A percentile compares a stretch with the other conserved stretches of the same genome.
phyloP scores from a whole-genome alignment of 108 stramenopile species.

The Chaetoceros tenuissimus region DNA sequence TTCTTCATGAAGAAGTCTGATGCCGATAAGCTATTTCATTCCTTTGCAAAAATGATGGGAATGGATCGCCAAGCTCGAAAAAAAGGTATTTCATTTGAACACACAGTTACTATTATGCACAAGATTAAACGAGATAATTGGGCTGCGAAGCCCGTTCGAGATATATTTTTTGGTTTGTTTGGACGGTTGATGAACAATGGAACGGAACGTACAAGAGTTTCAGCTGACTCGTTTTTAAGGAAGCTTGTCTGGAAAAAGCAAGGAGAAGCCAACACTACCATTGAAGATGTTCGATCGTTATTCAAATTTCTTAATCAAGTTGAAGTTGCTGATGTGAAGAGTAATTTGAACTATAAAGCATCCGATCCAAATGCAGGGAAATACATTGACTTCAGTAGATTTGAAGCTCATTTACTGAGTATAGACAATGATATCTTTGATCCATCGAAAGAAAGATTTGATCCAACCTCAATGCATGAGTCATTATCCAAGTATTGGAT shows the following conservation, averaged over 20 bases:
- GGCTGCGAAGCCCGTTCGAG: slow-evolving; percentile 63
- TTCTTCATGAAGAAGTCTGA: slow-evolving; percentile 32
- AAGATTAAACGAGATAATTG: slow-evolving; percentile 78
- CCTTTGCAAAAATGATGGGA: slow-evolving; percentile 57
- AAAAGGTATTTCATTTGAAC: slow-evolving; percentile 72
- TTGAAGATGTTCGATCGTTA: slow-evolving; percentile 34
- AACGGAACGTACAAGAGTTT: slow-evolving; percentile 38
- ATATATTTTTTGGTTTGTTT: slow-evolving; percentile 51
- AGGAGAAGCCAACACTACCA: slow-evolving; percentile 34
- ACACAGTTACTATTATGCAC: slow-evolving; percentile 68
- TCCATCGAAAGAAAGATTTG: slow-evolving; percentile 36
- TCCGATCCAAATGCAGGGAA: slow-evolving; percentile 13
- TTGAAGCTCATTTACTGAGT: slow-evolving; percentile 44
- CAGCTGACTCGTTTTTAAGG: slow-evolving; percentile 33
- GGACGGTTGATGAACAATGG: slow-evolving; percentile 63
- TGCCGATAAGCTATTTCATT: slow-evolving; percentile 40
- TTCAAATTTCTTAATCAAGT: slow-evolving; percentile 35
- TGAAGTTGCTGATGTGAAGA: slow-evolving; percentile 30
- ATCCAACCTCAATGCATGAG: slow-evolving; percentile 30
- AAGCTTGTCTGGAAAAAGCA: slow-evolving; percentile 45
- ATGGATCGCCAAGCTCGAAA: slow-evolving; percentile 42
- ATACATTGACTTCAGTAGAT: slow-evolving; percentile 54
- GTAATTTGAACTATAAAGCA: slow-evolving; percentile 9
- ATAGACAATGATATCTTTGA: slow-evolving; percentile 51
- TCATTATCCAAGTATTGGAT: slow-evolving; percentile 90